These are phyloP conservation scores for Crithidia expoeki DNA, from an alignment of 208 protist genomes.

Conservation along the genomic window DNA sequence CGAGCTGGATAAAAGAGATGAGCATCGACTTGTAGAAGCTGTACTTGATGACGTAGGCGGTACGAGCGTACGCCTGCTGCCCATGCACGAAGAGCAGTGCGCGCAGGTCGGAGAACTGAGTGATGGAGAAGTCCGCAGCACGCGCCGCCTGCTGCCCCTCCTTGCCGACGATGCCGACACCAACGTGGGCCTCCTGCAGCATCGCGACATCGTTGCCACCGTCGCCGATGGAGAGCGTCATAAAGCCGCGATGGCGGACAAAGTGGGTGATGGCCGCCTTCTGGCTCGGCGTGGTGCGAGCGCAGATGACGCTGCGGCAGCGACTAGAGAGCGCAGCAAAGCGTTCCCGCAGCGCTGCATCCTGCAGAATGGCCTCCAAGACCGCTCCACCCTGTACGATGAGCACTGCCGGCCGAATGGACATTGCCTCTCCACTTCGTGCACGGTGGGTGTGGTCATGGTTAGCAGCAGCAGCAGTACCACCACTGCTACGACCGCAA, in stretches of 20 bases:
- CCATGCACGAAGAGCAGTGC: slow-evolving; percentile 96
- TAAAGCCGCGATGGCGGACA: slow-evolving; percentile 52
- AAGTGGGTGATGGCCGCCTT: slow-evolving; percentile 91
- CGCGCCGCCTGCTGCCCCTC: slow-evolving; percentile 94
- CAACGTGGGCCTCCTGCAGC: slow-evolving; percentile 94
- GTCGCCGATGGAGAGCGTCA: slow-evolving; percentile 95
- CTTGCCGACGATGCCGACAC: slow-evolving; percentile 91
- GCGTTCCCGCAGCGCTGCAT: slow-evolving; percentile 33
- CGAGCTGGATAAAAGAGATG: slow-evolving; percentile 92
- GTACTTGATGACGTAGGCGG: slow-evolving; percentile 95
- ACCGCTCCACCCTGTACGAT: slow-evolving; percentile 69
- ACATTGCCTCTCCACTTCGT: neutral
- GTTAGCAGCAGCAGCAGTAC: too few relatives aligned
- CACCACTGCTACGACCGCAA: too few relatives aligned
- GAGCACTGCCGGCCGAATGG: slow-evolving; percentile 33
- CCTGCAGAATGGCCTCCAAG: slow-evolving; percentile 71
- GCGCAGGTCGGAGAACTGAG: slow-evolving; percentile 92
- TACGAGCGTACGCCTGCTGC: slow-evolving; percentile 91
- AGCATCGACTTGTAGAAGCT: slow-evolving; percentile 98
- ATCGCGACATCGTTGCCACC: slow-evolving; percentile 97
- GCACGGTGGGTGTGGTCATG: neutral
- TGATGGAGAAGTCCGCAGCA: slow-evolving; percentile 94
- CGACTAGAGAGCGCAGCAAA: slow-evolving; percentile 63
- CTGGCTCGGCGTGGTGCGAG: slow-evolving; percentile 93
- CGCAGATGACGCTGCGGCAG: slow-evolving; percentile 93